A percentile compares a stretch with the other conserved stretches of the same genome.
Conservation (phyloP, 257 asterid species). For the Salvia rosmarinus region DNA sequence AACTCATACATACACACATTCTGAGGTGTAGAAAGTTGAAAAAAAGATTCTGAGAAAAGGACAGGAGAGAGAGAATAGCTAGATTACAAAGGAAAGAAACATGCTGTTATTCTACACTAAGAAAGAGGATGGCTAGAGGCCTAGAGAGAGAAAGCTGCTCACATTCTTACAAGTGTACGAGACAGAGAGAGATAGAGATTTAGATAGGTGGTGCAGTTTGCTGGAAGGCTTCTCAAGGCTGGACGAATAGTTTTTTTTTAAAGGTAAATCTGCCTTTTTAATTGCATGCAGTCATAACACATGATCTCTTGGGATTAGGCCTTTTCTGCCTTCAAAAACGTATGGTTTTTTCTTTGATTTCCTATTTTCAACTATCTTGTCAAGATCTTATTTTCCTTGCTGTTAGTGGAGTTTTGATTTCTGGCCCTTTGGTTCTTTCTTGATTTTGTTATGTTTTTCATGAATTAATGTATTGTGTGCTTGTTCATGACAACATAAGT, state of each 20-base stretch:
- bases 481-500: no score
- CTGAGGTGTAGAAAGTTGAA: constrained; percentile 30
- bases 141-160: constrained; percentile 33
- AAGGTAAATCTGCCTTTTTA: constrained; percentile 28
- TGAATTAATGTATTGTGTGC: not conserved
- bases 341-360: not conserved
- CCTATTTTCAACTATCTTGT: not conserved
- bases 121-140: constrained; percentile 43
- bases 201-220: constrained; percentile 48
- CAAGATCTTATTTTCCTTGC: constrained; percentile 13
- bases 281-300: constrained; percentile 20
- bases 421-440: not conserved
- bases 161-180: constrained; percentile 6
- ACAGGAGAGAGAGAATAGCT: not conserved
- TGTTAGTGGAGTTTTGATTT: constrained; percentile 16
- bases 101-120: constrained; percentile 31
- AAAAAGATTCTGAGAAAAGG: constrained; percentile 24
- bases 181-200: constrained; percentile 23
- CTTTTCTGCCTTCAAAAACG: constrained; percentile 27
- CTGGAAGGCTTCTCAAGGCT: constrained; percentile 49
- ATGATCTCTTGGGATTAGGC: constrained; percentile 40
- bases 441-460: not conserved
- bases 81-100: constrained; percentile 23
- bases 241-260: constrained; percentile 35
- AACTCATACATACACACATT: constrained; percentile 33